Evolutionary conservation across 305 asterid genomes (phyloP), one percentile per base, ranked within the genome.

Genomic region (Coffea humblotiana): DNA sequence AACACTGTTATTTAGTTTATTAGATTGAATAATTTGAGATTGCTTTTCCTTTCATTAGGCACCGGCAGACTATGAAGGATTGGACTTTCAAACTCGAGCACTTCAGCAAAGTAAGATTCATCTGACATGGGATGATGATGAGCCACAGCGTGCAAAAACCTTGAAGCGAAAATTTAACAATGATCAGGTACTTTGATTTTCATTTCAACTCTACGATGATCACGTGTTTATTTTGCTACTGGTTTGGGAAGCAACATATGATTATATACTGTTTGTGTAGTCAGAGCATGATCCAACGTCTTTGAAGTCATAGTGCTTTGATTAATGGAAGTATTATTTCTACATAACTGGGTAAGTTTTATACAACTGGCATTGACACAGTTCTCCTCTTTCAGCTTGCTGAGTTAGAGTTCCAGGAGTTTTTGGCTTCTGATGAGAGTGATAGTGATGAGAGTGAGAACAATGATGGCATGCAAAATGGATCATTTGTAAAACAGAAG

Each of bases 41-140:
- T 72, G 75, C 10, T 73, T 69, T 67, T 51, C 73, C 29, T 66
- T 19, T 75, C 70, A 27, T 27, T 70, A 95, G 98, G 93, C 87
- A 73, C 99, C 98, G 43, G 83, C 89, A n/a, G 89, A 83, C 77
- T 95, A 93, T 74, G 93, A 91, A 87, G 97, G 97, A 67, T 78
- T 90, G 78, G 95, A 93, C 86, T 95, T 93, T 83, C 92, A 89
- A 68, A 93, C 96, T 75, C 88, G 90, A 79, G 99, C 97, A 60
- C 85, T 95, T 86, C 97, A 92, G 81, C 97, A 92, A 40, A 92
- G 98, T 85, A 89, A 90, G 81, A 80, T 95, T 86, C 83, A 90
- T 51, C 89, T 91, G 84, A 91, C 97, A 56, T 93, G 99, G 97
- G 99, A 93, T 88, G 98, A 93, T 82, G 99, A 95, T 88, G 99